These are phyloP conservation scores for Termitomyces sp. DNA, from an alignment of 768 basidiomycete genomes.

Conservation along the genomic window DNA sequence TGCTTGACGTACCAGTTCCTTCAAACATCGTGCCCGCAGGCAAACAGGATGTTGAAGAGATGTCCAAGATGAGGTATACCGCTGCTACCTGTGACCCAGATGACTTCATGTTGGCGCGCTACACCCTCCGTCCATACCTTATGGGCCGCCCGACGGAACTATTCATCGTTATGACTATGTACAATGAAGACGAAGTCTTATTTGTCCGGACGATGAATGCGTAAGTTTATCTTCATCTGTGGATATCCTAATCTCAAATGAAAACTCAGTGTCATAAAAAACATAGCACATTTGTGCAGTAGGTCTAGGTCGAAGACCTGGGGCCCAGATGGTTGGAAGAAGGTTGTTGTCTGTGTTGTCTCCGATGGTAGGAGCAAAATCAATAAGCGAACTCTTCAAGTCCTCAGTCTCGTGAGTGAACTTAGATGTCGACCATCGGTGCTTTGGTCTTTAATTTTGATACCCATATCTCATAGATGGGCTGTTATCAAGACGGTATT, in stretches of 20 bases:
- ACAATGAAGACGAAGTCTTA: conserved; percentile 83
- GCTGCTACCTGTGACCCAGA: conserved; percentile 89
- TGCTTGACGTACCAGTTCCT: conserved; percentile 79
- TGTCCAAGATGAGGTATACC: conserved; percentile 82
- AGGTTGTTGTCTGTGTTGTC: conserved; percentile 83
- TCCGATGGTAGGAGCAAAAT: conserved; percentile 83
- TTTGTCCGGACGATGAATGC: conserved; percentile 83
- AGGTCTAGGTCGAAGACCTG: conserved; percentile 69
- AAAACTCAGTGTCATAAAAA: conserved; percentile 69
- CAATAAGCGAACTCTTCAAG: conserved; percentile 88
- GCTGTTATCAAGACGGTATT: conserved; percentile 84
- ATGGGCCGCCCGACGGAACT: conserved; percentile 81
- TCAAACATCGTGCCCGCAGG: conserved; percentile 69
- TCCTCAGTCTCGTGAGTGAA: conserved; percentile 63
- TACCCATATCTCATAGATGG: conserved; percentile 48
- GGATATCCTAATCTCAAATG: conserved; percentile 2
- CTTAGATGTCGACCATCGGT: background rate
- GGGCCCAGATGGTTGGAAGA: conserved; percentile 89
- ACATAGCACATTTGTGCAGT: conserved; percentile 72
- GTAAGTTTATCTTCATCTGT: conserved; percentile 33
- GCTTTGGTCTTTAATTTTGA: background rate
- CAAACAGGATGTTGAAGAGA: conserved; percentile 60
- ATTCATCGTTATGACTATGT: conserved; percentile 97
- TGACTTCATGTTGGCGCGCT: conserved; percentile 73
- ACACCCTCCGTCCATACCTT: conserved; percentile 75